Percentiles rank a stretch among this genome's conserved stretches.
Conservation (phyloP, 2,329 filamentous ascomycete genomes). For the Ceratocystis cacaofunesta region DNA sequence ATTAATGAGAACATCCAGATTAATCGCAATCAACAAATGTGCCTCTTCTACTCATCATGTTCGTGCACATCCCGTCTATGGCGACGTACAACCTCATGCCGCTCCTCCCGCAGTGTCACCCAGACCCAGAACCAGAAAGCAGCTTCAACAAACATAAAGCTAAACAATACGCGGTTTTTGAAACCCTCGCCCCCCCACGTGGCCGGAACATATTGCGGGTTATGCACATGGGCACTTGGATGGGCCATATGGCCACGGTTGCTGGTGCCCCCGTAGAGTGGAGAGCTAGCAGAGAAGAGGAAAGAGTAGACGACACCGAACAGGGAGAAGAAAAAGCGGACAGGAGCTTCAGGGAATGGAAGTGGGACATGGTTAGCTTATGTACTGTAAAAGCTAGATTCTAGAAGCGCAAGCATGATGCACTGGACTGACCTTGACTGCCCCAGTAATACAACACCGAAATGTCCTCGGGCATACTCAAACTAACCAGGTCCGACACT, state of each 20-base stretch:
- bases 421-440: constrained; percentile 41
- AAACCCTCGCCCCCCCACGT: constrained; percentile 48
- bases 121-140: constrained; percentile 79
- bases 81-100: constrained; percentile 27
- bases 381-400: not conserved
- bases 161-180: constrained; percentile 74
- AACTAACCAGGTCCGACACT: constrained; percentile 47
- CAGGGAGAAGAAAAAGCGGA: constrained; percentile 52
- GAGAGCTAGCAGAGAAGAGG: constrained; percentile 39
- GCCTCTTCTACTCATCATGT: constrained; percentile 10
- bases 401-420: constrained; percentile 4
- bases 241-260: constrained; percentile 25
- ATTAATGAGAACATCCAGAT: not conserved
- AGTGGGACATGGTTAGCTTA: constrained; percentile 10
- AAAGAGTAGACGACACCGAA: constrained; percentile 49
- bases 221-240: constrained; percentile 24
- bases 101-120: constrained; percentile 54
- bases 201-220: constrained; percentile 26
- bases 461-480: constrained; percentile 55
- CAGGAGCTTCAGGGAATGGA: constrained; percentile 32
- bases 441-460: constrained; percentile 49
- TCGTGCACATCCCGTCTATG: constrained; percentile 18
- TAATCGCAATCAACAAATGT: not conserved
- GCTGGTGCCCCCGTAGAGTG: constrained; percentile 28
- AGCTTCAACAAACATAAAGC: constrained; percentile 71